phyloP scores from a whole-genome alignment of 2,329 filamentous ascomycete genomes.

The Aspergillus vadensis region DNA sequence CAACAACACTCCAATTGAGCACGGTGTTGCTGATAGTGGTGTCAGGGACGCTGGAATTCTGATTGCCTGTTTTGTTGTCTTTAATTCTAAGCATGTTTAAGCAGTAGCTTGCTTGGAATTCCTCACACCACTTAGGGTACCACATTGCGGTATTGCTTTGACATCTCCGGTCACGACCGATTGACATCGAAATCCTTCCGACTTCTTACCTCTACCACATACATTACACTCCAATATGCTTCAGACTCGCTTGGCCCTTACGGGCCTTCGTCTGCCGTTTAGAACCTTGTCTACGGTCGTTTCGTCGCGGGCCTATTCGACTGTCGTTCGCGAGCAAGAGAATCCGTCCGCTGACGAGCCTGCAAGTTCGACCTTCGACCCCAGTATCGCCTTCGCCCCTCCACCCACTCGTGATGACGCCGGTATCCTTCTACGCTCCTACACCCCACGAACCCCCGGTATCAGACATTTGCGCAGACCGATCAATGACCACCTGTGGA shows the following conservation, averaged over 20 bases:
- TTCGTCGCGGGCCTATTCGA: constrained; percentile 56
- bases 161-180: constrained; percentile 13
- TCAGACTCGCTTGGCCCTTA: constrained; percentile 64
- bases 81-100: constrained; percentile 15
- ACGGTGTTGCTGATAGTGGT: constrained; percentile 15
- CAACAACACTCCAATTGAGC: constrained; percentile 15
- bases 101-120: constrained; percentile 10
- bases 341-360: constrained; percentile 30
- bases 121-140: not conserved
- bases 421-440: constrained; percentile 68
- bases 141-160: constrained; percentile 1
- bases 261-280: constrained; percentile 52
- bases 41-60: not conserved
- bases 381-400: constrained; percentile 47
- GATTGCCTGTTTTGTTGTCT: not conserved
- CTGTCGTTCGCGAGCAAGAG: constrained; percentile 43
- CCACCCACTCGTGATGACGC: constrained; percentile 46
- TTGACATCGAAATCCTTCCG: not conserved
- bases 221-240: constrained; percentile 55
- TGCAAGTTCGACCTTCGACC: constrained; percentile 40
- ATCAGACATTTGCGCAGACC: constrained; percentile 86
- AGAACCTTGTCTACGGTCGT: constrained; percentile 47
- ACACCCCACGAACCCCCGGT: constrained; percentile 92
- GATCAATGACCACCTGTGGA: constrained; percentile 96
- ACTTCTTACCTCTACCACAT: not conserved